Percentiles rank a stretch among this genome's conserved stretches.
These are phyloP conservation scores for Volvariella surrecta DNA, from an alignment of 1,284 basidiomycete genomes.

Conservation along the genomic window DNA sequence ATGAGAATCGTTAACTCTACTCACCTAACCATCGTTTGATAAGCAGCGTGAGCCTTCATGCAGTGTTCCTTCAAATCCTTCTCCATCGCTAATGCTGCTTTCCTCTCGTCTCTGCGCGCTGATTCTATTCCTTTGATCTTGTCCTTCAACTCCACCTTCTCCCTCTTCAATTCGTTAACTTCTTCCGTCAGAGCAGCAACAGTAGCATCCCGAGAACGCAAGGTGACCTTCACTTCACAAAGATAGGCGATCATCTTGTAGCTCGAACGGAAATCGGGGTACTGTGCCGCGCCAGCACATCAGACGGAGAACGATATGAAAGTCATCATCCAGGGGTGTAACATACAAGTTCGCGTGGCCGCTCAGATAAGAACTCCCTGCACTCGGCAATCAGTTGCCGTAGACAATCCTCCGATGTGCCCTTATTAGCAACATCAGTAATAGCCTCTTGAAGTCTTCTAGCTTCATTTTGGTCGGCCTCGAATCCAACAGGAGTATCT, in stretches of 20 bases:
- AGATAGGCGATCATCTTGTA: constrained; percentile 32
- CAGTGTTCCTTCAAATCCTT: constrained; percentile 27
- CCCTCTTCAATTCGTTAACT: constrained; percentile 16
- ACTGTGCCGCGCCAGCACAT: constrained; percentile 18
- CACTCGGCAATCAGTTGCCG: constrained; percentile 33
- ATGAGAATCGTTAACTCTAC: constrained; percentile 13
- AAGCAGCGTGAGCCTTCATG: constrained; percentile 21
- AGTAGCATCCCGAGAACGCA: constrained; percentile 19
- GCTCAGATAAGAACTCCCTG: constrained; percentile 25
- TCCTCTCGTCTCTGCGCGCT: constrained; percentile 19
- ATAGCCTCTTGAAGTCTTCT: constrained; percentile 29
- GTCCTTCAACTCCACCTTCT: constrained; percentile 16
- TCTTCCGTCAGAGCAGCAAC: constrained; percentile 18
- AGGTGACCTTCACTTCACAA: constrained; percentile 27
- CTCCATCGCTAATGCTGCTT: constrained; percentile 25
- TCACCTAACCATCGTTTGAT: constrained; percentile 26
- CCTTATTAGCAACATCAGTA: constrained; percentile 27
- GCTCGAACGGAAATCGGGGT: constrained; percentile 30
- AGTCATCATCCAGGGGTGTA: neutral
- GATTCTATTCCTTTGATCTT: constrained; percentile 12
- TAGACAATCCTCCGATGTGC: constrained; percentile 29
- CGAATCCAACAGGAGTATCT: constrained; percentile 5
- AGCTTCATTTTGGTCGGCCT: constrained; percentile 23
- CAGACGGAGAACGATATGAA: too few relatives aligned
- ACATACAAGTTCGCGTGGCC: constrained; percentile 27